Conservation (phyloP, 768 basidiomycete species). For the Trametes punicea region DNA sequence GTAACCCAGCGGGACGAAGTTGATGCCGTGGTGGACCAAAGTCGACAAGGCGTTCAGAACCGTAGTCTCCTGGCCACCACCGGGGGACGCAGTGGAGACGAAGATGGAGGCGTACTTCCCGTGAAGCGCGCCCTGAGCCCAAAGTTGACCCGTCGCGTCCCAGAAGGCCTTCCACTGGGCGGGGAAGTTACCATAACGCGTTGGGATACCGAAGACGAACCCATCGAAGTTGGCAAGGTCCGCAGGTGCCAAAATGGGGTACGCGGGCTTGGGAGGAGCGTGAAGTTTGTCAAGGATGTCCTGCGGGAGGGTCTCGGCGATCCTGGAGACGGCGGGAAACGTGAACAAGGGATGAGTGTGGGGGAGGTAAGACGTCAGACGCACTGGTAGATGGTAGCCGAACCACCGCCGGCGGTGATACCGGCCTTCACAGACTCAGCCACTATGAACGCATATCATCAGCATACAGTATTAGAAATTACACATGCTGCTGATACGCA, state of each 20-base stretch:
- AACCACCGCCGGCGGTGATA: conserved; percentile 40
- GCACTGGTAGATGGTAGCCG: conserved; percentile 48
- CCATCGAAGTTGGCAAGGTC: conserved; percentile 66
- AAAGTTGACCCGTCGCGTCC: conserved; percentile 71
- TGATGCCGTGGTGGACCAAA: conserved; percentile 53
- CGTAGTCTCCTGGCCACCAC: conserved; percentile 67
- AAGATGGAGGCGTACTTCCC: conserved; percentile 81
- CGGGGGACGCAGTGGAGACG: conserved; percentile 65
- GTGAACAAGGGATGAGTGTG: neutral
- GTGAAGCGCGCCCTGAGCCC: conserved; percentile 53
- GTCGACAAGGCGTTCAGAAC: conserved; percentile 39
- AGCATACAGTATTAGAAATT: neutral
- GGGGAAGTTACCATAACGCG: conserved; percentile 79
- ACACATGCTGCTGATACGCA: conserved; percentile 33
- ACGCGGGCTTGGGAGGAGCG: conserved; percentile 67
- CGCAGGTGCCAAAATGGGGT: conserved; percentile 62
- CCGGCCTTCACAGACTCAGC: conserved; percentile 50
- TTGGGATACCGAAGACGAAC: conserved; percentile 75
- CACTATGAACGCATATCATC: conserved; percentile 40
- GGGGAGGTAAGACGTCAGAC: neutral
- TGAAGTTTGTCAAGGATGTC: conserved; percentile 68
- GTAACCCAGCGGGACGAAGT: conserved; percentile 54
- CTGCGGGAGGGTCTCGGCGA: conserved; percentile 73
- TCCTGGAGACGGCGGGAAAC: conserved; percentile 35
- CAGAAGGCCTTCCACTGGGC: conserved; percentile 83